These are phyloP conservation scores for Acacia crassicarpa DNA, from an alignment of 306 rosid genomes.

Conservation along the genomic window DNA sequence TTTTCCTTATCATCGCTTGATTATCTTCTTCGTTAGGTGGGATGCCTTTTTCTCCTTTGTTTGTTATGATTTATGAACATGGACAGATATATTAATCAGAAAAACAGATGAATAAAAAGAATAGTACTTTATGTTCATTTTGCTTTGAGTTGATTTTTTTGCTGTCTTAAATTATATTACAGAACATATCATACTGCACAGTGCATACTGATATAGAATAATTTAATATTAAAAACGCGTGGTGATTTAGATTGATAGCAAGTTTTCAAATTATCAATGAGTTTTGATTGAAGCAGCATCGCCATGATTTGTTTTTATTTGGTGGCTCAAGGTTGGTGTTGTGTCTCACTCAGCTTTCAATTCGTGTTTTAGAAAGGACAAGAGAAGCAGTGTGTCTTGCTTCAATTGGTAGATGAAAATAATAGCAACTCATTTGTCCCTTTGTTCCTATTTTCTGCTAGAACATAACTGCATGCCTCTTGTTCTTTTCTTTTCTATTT, in stretches of 20 bases:
- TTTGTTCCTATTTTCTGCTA: neutral
- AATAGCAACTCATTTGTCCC: conserved; percentile 3
- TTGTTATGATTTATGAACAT: conserved; percentile 5
- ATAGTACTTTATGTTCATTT: neutral
- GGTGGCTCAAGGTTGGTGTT: neutral
- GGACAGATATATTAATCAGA: neutral
- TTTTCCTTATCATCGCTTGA: conserved; percentile 2
- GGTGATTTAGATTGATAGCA: neutral
- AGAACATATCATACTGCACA: neutral
- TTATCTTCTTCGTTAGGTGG: conserved; percentile 25
- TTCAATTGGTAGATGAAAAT: conserved; percentile 29
- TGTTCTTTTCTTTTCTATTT: neutral
- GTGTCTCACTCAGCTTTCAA: conserved; percentile 3
- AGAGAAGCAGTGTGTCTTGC: conserved; percentile 3
- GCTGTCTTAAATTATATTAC: neutral
- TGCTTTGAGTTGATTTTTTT: neutral
- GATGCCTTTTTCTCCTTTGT: conserved; percentile 29
- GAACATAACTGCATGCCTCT: neutral
- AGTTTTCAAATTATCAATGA: conserved; percentile 3
- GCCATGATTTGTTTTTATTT: neutral
- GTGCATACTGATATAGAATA: neutral
- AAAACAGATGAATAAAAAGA: neutral
- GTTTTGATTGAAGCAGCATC: conserved; percentile 19
- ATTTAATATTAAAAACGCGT: neutral
- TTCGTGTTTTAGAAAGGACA: conserved; percentile 16